A percentile compares a stretch with the other conserved stretches of the same genome.
These are phyloP conservation scores for Coprinopsis strossmayeri DNA, from an alignment of 768 basidiomycete species.

Conservation along the genomic window DNA sequence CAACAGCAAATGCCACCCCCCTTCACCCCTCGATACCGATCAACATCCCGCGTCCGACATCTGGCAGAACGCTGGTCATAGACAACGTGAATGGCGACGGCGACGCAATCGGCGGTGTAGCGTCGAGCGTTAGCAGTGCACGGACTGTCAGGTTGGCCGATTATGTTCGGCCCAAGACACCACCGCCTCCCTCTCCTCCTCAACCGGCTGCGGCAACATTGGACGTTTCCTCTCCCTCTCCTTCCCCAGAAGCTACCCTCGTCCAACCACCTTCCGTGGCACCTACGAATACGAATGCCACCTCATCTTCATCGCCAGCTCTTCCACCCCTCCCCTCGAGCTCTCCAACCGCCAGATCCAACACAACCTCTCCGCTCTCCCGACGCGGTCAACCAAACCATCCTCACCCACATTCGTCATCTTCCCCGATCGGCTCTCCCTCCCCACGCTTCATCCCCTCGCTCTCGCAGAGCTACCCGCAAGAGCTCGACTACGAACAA, in stretches of 20 bases:
- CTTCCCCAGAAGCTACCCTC: too few species aligned
- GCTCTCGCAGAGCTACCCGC: slow-evolving; percentile 37
- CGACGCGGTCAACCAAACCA: too few species aligned
- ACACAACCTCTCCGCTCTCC: slow-evolving; percentile 9
- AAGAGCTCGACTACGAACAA: slow-evolving; percentile 36
- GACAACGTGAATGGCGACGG: neutral
- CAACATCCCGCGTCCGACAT: neutral
- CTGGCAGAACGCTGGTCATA: too few species aligned
- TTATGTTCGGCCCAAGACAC: neutral
- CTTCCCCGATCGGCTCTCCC: slow-evolving; percentile 9
- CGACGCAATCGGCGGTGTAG: neutral
- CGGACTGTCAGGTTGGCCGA: neutral
- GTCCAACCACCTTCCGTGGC: too few species aligned
- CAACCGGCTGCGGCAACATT: neutral
- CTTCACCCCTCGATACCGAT: neutral
- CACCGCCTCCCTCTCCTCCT: neutral
- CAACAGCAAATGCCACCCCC: neutral
- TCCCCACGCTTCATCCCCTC: slow-evolving; percentile 24
- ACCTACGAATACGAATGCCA: neutral
- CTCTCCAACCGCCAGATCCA: slow-evolving; percentile 13
- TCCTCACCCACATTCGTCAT: too few species aligned
- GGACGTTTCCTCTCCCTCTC: too few species aligned
- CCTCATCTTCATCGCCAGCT: neutral
- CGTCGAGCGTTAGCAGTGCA: neutral
- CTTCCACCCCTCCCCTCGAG: slow-evolving; percentile 6